Conservation (phyloP, 805 yeast species). For the Cyberlindnera nakhonratchasimensis region DNA sequence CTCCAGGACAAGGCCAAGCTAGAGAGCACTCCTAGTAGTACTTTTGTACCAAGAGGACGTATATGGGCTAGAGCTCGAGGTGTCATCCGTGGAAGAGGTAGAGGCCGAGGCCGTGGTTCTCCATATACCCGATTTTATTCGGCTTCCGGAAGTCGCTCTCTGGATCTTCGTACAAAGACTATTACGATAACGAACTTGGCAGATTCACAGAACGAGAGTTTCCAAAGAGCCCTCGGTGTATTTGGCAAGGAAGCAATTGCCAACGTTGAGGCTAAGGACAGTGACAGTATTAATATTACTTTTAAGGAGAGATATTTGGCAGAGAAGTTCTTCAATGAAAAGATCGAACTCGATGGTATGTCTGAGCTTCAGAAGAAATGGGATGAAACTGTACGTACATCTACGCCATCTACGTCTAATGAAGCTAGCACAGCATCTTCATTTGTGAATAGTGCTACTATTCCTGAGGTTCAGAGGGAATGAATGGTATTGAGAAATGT, state of each 20-base stretch:
- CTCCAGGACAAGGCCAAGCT: constrained; percentile 22
- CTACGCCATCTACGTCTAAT: not conserved
- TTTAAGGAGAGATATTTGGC: constrained; percentile 25
- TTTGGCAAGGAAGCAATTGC: constrained; percentile 17
- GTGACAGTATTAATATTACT: constrained; percentile 16
- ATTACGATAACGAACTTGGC: constrained; percentile 19
- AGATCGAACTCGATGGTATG: constrained; percentile 11
- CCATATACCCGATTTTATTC: constrained; percentile 22
- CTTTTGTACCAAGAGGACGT: constrained; percentile 9
- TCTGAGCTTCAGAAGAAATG: constrained; percentile 17
- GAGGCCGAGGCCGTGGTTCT: constrained; percentile 11
- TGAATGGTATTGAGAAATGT: no score
- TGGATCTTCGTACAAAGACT: constrained; percentile 27
- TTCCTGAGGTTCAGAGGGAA: no score
- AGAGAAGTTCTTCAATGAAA: constrained; percentile 21
- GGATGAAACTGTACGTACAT: constrained; percentile 22
- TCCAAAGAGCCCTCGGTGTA: constrained; percentile 15
- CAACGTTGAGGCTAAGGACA: constrained; percentile 6
- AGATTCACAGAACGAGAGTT: constrained; percentile 16
- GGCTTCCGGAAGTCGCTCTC: constrained; percentile 4
- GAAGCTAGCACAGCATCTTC: not conserved
- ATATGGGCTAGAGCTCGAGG: constrained; percentile 15
- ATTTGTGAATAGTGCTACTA: not conserved
- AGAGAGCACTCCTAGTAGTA: constrained; percentile 5
- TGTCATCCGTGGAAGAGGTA: constrained; percentile 16